Evolutionary conservation across 139 green algal species (phyloP), one percentile per base, ranked within the genome.

Genomic region (Edaphochlamys debaryana): DNA sequence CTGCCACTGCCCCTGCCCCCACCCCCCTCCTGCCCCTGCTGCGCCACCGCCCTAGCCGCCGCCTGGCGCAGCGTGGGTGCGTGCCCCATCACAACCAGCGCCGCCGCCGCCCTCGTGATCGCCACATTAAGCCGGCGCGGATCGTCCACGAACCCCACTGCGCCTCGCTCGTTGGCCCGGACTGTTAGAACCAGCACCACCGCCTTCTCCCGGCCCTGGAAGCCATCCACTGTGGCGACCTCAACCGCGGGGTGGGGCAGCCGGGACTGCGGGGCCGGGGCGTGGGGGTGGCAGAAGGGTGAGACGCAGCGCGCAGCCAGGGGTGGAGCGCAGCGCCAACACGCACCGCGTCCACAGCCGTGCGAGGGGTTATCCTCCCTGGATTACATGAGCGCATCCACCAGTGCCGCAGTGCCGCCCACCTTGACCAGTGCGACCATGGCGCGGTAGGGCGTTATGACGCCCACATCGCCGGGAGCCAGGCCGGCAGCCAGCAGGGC

Each of bases 101-200:
- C 85, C 17, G 85, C 82, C 42, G 85, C 62, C 3, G 94, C 88
- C 4, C 94, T 82, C 0, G 96, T 98, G 85, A 98, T 89, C 32
- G 95, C 94, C 56, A 98, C 96, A 45, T 98, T 98, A 7, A 98
- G 79, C n/a, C 96, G 89, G 17, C 96, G 85, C 6, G 81, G 62
- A 69, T 98, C 96, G 0, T 69, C 48, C 23, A 98, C 78, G 79
- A 98, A 98, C 40, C 96, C 96, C 13, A 98, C 58, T 1, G 30
- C 67, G 25, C 88, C 11, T 54, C 9, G 11, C 45, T n/a, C 6
- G 77, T 97, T 97, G 50, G 70, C 48, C 11, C 95, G 88, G 64
- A 98, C 95, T 7, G 93, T 90, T 22, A 72, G 91, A 50, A 98
- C 87, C 30, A 98, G 79, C 32, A 98, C 80, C 2, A 94, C 82